Percentiles rank a stretch among this genome's conserved stretches.
phyloP scores from a whole-genome alignment of 2,329 filamentous ascomycete species.

The Colletotrichum liaoningense region DNA sequence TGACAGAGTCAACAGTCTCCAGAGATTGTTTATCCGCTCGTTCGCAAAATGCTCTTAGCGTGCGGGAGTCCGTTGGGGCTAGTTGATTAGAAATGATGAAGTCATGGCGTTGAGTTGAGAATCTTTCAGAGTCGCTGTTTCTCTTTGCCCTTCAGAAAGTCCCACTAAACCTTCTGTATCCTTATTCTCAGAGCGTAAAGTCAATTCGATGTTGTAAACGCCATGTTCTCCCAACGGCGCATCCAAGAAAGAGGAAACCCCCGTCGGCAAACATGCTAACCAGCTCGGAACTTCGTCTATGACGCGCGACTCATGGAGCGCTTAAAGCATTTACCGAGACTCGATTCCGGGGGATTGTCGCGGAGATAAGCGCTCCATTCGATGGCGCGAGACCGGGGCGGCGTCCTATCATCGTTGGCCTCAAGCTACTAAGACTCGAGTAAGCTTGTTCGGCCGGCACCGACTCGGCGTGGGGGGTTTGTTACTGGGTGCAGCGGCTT shows the following conservation, averaged over 20 bases:
- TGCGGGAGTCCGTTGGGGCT: constrained; percentile 23
- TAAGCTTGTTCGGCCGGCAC: constrained; percentile 17
- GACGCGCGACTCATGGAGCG: neutral
- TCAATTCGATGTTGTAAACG: neutral
- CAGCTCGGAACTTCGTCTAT: neutral
- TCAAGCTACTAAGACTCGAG: neutral
- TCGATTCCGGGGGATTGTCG: neutral
- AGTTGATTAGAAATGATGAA: constrained; percentile 5
- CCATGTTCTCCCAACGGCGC: neutral
- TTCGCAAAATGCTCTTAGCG: neutral
- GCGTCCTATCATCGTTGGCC: constrained; percentile 14
- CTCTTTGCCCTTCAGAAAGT: neutral
- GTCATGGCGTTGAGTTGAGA: constrained; percentile 11
- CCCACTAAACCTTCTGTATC: neutral
- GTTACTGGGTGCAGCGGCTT: no score
- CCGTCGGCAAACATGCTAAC: neutral
- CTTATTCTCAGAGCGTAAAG: neutral
- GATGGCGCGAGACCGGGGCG: constrained; percentile 25
- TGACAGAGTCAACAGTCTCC: neutral
- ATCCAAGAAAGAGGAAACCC: neutral
- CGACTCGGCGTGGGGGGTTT: constrained; percentile 19
- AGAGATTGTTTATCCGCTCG: neutral
- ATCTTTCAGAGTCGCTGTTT: neutral
- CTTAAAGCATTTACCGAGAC: neutral
- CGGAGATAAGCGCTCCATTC: constrained; percentile 15